A percentile compares a stretch with the other conserved stretches of the same genome.
Conservation (phyloP, 768 basidiomycete genomes). For the Termitomyces sp. region DNA sequence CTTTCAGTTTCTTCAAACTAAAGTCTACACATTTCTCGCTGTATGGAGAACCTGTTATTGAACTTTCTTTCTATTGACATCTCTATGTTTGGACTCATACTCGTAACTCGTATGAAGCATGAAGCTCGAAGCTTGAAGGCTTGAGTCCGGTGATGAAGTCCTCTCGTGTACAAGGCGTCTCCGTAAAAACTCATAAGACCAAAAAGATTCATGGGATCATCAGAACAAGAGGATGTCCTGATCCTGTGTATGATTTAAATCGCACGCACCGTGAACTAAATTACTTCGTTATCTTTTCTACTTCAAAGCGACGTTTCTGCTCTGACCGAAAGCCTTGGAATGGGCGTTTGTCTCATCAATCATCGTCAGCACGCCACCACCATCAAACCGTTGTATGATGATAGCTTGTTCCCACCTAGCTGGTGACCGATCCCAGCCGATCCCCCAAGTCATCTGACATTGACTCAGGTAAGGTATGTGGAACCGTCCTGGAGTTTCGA, state of each 20-base stretch:
- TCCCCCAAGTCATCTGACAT: slow-evolving; percentile 10
- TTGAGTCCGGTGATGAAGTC: background rate
- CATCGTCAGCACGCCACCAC: slow-evolving; percentile 10
- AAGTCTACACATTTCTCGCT: background rate
- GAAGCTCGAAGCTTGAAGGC: too few relatives aligned
- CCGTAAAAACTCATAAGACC: background rate
- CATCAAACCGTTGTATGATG: slow-evolving; percentile 1
- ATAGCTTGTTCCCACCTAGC: background rate
- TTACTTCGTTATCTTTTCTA: background rate
- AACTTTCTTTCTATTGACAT: background rate
- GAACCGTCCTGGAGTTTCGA: slow-evolving; percentile 1
- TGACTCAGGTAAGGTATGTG: background rate
- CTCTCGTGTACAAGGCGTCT: background rate
- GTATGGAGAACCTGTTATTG: background rate
- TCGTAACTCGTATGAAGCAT: too few relatives aligned
- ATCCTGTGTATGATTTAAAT: background rate
- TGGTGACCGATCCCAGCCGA: background rate
- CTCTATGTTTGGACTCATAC: background rate
- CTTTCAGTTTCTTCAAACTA: background rate
- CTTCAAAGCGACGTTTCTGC: background rate
- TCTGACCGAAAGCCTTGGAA: slow-evolving; percentile 2
- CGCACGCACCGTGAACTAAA: background rate
- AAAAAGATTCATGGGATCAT: background rate
- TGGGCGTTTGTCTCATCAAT: slow-evolving; percentile 4
- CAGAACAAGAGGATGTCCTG: background rate